A percentile compares a stretch with the other conserved stretches of the same genome.
Conservation (phyloP, 1,284 basidiomycete species). For the Ustilago sp. region DNA sequence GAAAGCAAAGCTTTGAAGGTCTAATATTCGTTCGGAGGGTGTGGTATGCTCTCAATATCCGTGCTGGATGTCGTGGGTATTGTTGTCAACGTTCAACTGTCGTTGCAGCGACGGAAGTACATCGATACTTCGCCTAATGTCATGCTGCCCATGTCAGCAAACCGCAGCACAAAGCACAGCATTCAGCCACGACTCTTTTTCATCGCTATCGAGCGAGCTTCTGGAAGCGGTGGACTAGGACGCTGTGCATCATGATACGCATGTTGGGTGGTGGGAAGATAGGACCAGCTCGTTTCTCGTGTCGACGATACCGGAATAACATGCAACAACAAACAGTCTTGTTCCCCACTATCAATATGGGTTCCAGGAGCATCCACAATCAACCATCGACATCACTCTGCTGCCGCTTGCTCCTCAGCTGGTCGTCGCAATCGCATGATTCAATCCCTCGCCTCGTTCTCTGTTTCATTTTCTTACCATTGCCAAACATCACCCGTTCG, state of each 20-base stretch:
- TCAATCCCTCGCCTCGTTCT: not conserved
- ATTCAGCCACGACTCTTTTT: not conserved
- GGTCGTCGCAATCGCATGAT: slow-evolving; percentile 9
- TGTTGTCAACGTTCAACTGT: too few relatives aligned
- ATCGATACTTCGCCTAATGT: not conserved
- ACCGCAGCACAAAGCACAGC: not conserved
- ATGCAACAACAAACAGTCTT: not conserved
- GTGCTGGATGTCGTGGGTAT: not conserved
- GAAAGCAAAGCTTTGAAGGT: too few relatives aligned
- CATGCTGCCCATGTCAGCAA: not conserved
- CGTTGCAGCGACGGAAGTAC: not conserved
- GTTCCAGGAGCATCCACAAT: not conserved
- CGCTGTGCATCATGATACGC: too few relatives aligned
- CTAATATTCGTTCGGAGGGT: too few relatives aligned
- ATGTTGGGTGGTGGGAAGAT: too few relatives aligned
- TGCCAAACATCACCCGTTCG: not conserved
- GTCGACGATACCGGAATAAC: too few relatives aligned
- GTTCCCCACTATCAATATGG: not conserved
- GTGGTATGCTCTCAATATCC: not conserved
- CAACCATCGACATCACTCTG: not conserved
- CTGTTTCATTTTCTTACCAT: slow-evolving; percentile 23
- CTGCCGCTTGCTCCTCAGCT: slow-evolving; percentile 5
- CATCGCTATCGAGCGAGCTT: not conserved
- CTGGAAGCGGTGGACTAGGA: not conserved
- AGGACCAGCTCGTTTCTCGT: too few relatives aligned